Conservation (phyloP, 1,284 basidiomycete genomes). For the Cutaneotrichosporon cyanovorans region DNA sequence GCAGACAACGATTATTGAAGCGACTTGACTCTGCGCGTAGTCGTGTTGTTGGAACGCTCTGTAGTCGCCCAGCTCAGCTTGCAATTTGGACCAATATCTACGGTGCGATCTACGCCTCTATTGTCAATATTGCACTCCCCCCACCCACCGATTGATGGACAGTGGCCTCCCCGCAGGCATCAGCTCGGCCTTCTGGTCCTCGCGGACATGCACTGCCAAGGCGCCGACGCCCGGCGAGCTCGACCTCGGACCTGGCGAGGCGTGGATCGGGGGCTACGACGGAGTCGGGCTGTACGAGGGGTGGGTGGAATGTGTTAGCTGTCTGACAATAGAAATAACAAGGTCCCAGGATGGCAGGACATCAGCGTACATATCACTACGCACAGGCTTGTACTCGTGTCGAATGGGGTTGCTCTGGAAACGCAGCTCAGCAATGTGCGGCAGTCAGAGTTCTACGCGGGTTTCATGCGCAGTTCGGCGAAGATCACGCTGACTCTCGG, state of each 20-base stretch:
- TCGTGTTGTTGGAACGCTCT: too few species aligned
- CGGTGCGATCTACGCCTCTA: too few species aligned
- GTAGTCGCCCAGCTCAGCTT: too few species aligned
- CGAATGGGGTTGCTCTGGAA: conserved; percentile 52
- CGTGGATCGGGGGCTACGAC: conserved; percentile 63
- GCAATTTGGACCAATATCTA: too few species aligned
- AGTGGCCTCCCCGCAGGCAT: too few species aligned
- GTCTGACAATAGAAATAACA: conserved; percentile 58
- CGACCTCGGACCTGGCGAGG: conserved; percentile 53
- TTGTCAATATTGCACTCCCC: too few species aligned
- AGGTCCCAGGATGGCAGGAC: conserved; percentile 55
- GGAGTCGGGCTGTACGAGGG: conserved; percentile 81
- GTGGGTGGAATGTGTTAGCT: conserved; percentile 49
- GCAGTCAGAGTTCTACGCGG: conserved; percentile 83
- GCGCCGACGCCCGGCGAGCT: too few species aligned
- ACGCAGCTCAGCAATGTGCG: conserved; percentile 55
- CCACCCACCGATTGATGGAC: too few species aligned
- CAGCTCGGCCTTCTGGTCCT: too few species aligned
- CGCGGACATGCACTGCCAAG: too few species aligned
- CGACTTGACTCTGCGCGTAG: too few species aligned
- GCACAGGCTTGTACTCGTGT: conserved; percentile 55
- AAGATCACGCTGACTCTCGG: conserved; percentile 64
- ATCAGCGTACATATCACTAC: conserved; percentile 72
- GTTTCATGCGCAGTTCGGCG: conserved; percentile 80
- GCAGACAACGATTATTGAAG: too few species aligned